phyloP scores from a whole-genome alignment of 1,284 basidiomycete genomes.

The Tilletia indica region DNA sequence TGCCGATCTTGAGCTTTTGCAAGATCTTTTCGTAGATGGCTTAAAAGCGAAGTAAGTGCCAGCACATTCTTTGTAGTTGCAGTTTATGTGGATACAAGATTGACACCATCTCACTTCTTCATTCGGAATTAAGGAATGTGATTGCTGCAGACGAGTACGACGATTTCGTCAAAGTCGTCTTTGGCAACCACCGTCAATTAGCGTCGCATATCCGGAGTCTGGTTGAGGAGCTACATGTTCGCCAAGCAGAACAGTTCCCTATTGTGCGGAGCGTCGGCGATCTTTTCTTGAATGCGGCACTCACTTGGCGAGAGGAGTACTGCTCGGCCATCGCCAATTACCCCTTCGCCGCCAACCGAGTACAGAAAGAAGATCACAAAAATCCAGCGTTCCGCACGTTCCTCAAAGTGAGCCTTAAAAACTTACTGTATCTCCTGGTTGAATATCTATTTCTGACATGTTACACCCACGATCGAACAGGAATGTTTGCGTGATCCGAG shows the following conservation, averaged over 20 bases:
- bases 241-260: slow-evolving; percentile 81
- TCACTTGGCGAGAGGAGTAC: slow-evolving; percentile 82
- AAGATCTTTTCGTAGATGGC: slow-evolving; percentile 56
- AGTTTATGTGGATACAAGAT: background rate
- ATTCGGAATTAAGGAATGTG: background rate
- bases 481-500: slow-evolving; percentile 66
- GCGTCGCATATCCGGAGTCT: slow-evolving; percentile 76
- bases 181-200: slow-evolving; percentile 80
- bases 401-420: slow-evolving; percentile 67
- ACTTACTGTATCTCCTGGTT: background rate
- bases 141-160: slow-evolving; percentile 61
- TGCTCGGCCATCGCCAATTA: slow-evolving; percentile 80
- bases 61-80: background rate
- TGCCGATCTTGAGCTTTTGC: slow-evolving; percentile 80
- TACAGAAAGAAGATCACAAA: slow-evolving; percentile 78
- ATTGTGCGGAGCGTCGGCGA: slow-evolving; percentile 84
- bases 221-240: slow-evolving; percentile 78
- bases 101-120: too few species aligned
- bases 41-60: slow-evolving; percentile 23
- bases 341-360: slow-evolving; percentile 77
- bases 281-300: slow-evolving; percentile 80
- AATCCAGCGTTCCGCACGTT: slow-evolving; percentile 82
- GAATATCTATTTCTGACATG: background rate
- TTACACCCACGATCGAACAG: background rate
- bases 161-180: slow-evolving; percentile 79